A percentile compares a stretch with the other conserved stretches of the same genome.
Conservation (phyloP, 495 filamentous ascomycete genomes). For the Hypoxylon fuscum region DNA sequence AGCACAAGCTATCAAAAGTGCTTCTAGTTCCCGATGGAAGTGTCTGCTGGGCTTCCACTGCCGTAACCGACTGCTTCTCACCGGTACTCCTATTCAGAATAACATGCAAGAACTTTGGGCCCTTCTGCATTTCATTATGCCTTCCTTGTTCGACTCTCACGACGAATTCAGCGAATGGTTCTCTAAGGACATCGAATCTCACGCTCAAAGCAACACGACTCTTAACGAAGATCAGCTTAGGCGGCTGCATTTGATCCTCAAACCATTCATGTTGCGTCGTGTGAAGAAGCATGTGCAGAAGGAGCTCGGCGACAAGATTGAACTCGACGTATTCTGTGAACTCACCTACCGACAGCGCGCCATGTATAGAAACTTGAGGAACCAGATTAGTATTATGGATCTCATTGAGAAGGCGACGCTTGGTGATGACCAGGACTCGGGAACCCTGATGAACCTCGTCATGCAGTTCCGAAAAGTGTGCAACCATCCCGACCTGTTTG, state of each 20-base stretch:
- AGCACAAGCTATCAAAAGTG: constrained; percentile 98
- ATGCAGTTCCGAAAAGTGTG: constrained; percentile 99
- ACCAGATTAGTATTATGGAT: constrained; percentile 98
- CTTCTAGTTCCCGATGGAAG: constrained; percentile 96
- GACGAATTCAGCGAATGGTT: constrained; percentile 99
- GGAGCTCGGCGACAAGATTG: constrained; percentile 98
- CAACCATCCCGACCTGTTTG: constrained; percentile 97
- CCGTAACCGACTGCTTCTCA: constrained; percentile 92
- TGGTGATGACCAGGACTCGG: constrained; percentile 93
- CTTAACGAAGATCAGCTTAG: constrained; percentile 97
- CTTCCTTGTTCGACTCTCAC: constrained; percentile 95
- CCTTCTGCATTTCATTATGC: constrained; percentile 98
- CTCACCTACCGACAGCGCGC: constrained; percentile 97
- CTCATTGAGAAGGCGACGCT: constrained; percentile 96
- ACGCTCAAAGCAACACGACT: constrained; percentile 98
- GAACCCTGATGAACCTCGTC: constrained; percentile 97
- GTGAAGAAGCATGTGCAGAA: constrained; percentile 99
- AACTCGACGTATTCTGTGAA: constrained; percentile 94
- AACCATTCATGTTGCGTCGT: constrained; percentile 98
- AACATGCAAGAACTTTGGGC: constrained; percentile 99
- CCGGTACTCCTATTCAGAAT: constrained; percentile 98
- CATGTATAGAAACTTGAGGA: constrained; percentile 87
- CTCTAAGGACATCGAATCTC: constrained; percentile 98
- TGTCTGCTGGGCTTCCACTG: constrained; percentile 92
- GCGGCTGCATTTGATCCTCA: constrained; percentile 97